Evolutionary conservation across 2,329 filamentous ascomycete genomes (phyloP), one percentile per base, ranked within the genome.

Genomic region (Cadophora malorum): DNA sequence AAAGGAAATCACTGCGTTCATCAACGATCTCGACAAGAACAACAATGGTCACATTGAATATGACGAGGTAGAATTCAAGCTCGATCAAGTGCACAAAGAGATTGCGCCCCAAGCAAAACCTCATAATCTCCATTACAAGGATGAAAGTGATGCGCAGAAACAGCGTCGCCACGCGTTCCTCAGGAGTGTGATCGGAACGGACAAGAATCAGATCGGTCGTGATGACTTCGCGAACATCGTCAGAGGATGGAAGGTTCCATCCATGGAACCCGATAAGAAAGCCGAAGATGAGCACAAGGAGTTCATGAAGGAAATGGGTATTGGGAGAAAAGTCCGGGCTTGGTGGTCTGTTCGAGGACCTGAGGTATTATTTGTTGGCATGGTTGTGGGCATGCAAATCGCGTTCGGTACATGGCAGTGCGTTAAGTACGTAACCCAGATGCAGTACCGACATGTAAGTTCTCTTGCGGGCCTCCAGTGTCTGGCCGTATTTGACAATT

Each of bases 301-400:
- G 10, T 84, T 85, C 68, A 73, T 84, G 70, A 80, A 80, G 55
- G 78, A 79, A 0, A 79, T 87, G 66, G 78, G 82, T 0, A 75
- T 80, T 0, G 82, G 80, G 74, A 79, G 85, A 67, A 79, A 81
- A 31, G 67, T 83, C 1, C 80, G 84, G 25, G 83, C 85, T 0
- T 86, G 84, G 72, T 87, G 85, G 84, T 83, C 83, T 16, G 84
- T 88, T 0, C 81, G 85, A 63, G 85, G 85, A 0, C 84, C 84
- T 0, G 81, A 84, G 67, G 80, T 85, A 3, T 72, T 80, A 7
- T 88, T 87, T 71, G 67, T 86, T 8, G 78, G 74, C 0, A 74
- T 86, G 1, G 84, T 88, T 1, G 73, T 84, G 1, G 71, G 77
- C 0, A 78, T 83, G 70, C 82, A 84, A 74, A 72, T 86, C 19